Conservation (phyloP, 352 stramenopile species). For the Phytophthora cryptogea region DNA sequence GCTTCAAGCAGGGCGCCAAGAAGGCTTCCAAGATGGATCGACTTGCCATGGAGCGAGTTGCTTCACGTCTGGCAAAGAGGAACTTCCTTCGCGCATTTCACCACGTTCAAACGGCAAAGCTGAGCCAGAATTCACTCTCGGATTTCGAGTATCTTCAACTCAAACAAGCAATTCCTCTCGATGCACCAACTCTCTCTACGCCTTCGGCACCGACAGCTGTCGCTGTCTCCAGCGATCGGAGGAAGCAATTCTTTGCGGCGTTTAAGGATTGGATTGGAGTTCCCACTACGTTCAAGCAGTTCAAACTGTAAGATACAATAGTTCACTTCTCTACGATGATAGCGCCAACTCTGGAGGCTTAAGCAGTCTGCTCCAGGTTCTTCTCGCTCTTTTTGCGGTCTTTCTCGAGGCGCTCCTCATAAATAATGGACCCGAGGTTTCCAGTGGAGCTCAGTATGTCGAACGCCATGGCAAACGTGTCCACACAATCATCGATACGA, state of each 20-base stretch:
- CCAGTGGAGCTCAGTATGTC: slow-evolving; percentile 55
- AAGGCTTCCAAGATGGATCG: slow-evolving; percentile 59
- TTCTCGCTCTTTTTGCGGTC: slow-evolving; percentile 41
- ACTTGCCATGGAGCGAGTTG: slow-evolving; percentile 48
- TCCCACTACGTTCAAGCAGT: slow-evolving; percentile 43
- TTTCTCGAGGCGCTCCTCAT: slow-evolving; percentile 53
- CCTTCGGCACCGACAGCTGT: slow-evolving; percentile 22
- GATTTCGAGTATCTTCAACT: slow-evolving; percentile 41
- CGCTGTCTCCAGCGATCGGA: slow-evolving; percentile 10
- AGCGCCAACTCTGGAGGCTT: neutral
- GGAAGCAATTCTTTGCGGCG: slow-evolving; percentile 34
- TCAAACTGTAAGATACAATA: slow-evolving; percentile 34
- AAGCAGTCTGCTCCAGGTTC: slow-evolving; percentile 15
- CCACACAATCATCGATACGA: slow-evolving; percentile 64
- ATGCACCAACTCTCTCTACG: slow-evolving; percentile 28
- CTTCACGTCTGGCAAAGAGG: slow-evolving; percentile 67
- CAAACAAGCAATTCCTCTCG: slow-evolving; percentile 39
- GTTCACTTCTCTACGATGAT: slow-evolving; percentile 8
- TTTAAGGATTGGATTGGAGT: slow-evolving; percentile 43
- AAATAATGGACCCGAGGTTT: slow-evolving; percentile 64
- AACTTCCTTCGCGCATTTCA: slow-evolving; percentile 60
- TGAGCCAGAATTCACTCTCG: neutral
- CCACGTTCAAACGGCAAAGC: slow-evolving; percentile 11
- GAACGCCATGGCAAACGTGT: slow-evolving; percentile 71
- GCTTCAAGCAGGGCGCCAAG: slow-evolving; percentile 77